A percentile compares a stretch with the other conserved stretches of the same genome.
These are phyloP conservation scores for Fusarium avenaceum DNA, from an alignment of 2,329 filamentous ascomycete genomes.

Conservation along the genomic window DNA sequence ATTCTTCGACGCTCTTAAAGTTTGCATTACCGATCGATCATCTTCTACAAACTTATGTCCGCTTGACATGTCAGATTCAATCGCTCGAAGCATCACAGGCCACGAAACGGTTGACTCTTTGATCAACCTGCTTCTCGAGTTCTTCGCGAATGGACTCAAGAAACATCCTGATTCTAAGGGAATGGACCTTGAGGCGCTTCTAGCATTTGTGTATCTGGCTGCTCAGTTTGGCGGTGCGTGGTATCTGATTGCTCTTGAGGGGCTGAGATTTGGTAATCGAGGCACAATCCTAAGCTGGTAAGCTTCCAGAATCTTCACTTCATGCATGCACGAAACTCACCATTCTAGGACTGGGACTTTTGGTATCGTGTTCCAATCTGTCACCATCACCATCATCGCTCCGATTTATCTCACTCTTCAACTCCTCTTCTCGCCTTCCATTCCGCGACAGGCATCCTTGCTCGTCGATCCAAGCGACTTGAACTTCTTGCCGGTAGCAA, in stretches of 20 bases:
- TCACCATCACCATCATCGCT: constrained; percentile 41
- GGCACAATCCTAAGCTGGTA: constrained; percentile 38
- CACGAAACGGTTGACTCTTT: constrained; percentile 7
- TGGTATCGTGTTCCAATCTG: constrained; percentile 37
- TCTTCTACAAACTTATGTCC: not conserved
- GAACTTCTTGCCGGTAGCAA: constrained; percentile 28
- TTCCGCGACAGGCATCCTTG: not conserved
- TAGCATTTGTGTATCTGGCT: constrained; percentile 39
- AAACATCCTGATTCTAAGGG: not conserved
- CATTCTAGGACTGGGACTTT: constrained; percentile 35
- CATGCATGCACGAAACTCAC: accelerated
- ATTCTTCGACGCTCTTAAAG: constrained; percentile 34
- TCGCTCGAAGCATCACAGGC: constrained; percentile 3
- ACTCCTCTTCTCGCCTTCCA: constrained; percentile 27
- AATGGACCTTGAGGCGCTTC: constrained; percentile 29
- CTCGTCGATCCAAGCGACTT: constrained; percentile 34
- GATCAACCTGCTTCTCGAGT: constrained; percentile 35
- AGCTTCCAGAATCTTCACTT: not conserved
- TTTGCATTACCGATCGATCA: constrained; percentile 8
- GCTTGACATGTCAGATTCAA: constrained; percentile 27
- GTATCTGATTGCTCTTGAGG: constrained; percentile 39
- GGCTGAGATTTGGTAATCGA: constrained; percentile 29
- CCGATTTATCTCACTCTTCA: constrained; percentile 39
- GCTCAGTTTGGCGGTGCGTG: constrained; percentile 44
- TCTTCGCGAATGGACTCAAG: constrained; percentile 38